These are phyloP conservation scores for Populus simonii DNA, from an alignment of 345 rosid species.

Conservation along the genomic window DNA sequence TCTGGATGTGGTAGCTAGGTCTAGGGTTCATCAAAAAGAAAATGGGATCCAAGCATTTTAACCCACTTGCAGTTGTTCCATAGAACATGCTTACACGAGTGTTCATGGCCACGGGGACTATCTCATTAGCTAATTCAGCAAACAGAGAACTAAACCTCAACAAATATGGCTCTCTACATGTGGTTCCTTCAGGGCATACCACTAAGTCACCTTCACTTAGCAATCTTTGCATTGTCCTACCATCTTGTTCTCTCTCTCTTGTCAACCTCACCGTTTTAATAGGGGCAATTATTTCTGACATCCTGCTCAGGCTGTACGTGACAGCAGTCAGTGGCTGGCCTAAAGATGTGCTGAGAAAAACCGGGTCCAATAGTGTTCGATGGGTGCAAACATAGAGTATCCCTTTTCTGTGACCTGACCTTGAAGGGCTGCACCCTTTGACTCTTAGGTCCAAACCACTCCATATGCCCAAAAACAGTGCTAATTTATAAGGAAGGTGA, in stretches of 20 bases:
- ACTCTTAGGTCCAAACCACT: constrained; percentile 52
- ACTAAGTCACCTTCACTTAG: constrained; percentile 77
- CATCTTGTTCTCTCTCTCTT: constrained; percentile 63
- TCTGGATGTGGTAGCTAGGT: constrained; percentile 15
- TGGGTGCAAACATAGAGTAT: constrained; percentile 86
- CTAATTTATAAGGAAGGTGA: constrained; percentile 56
- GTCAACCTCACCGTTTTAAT: constrained; percentile 75
- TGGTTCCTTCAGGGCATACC: constrained; percentile 95
- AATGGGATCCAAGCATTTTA: constrained; percentile 27
- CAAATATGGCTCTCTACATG: constrained; percentile 85
- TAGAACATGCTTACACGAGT: constrained; percentile 25
- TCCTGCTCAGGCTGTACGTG: constrained; percentile 81
- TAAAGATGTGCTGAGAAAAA: constrained; percentile 59
- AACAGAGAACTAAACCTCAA: constrained; percentile 87
- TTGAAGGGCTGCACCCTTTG: constrained; percentile 26
- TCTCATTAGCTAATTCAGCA: constrained; percentile 78
- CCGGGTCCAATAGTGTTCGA: constrained; percentile 84
- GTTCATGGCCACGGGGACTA: constrained; percentile 32
- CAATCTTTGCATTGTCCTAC: constrained; percentile 62
- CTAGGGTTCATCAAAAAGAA: constrained; percentile 31
- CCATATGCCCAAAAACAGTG: constrained; percentile 32
- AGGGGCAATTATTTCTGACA: constrained; percentile 82
- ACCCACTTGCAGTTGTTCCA: constrained; percentile 31
- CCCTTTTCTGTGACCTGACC: constrained; percentile 36
- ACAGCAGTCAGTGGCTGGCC: constrained; percentile 73